Evolutionary conservation across 305 asterid genomes (phyloP).

Genomic region (Fraxinus latifolia): DNA sequence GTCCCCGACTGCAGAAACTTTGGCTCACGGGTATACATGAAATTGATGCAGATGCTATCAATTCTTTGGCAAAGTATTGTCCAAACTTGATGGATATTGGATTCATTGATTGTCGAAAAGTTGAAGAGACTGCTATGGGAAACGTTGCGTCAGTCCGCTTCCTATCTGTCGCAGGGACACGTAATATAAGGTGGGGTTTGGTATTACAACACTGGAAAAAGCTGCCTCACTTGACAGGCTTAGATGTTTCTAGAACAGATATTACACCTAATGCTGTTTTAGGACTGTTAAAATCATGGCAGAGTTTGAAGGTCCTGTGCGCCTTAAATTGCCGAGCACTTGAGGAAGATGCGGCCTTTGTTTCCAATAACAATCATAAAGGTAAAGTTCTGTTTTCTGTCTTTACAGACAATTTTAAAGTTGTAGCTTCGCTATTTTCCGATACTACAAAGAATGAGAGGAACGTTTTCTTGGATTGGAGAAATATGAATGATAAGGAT

Average conservation of each 20-base stretch:
- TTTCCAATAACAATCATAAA: slow-evolving; percentile 50
- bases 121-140: slow-evolving; percentile 72
- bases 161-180: slow-evolving; percentile 80
- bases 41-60: slow-evolving; percentile 68
- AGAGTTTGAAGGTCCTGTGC: slow-evolving; percentile 66
- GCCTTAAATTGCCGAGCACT: slow-evolving; percentile 68
- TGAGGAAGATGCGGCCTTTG: slow-evolving; percentile 57
- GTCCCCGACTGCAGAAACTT: slow-evolving; percentile 57
- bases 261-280: slow-evolving; percentile 46
- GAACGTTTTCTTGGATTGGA: slow-evolving; percentile 59
- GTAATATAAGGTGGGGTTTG: slow-evolving; percentile 58
- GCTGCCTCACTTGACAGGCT: slow-evolving; percentile 60
- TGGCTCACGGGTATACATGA: slow-evolving; percentile 74
- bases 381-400: slow-evolving; percentile 66
- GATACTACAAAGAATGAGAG: slow-evolving; percentile 47
- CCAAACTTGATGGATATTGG: slow-evolving; percentile 64
- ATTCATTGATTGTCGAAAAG: slow-evolving; percentile 66
- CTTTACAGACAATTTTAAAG: slow-evolving; percentile 62
- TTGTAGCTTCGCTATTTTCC: slow-evolving; percentile 53
- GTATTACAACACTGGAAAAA: slow-evolving; percentile 62
- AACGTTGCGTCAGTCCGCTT: slow-evolving; percentile 57
- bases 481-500: slow-evolving; percentile 40
- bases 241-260: slow-evolving; percentile 90
- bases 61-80: slow-evolving; percentile 69
- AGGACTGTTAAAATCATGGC: slow-evolving; percentile 50